Evolutionary conservation across 2,329 filamentous ascomycete genomes (phyloP), one percentile per base, ranked within the genome.

Genomic region (Cladosporium sp.): DNA sequence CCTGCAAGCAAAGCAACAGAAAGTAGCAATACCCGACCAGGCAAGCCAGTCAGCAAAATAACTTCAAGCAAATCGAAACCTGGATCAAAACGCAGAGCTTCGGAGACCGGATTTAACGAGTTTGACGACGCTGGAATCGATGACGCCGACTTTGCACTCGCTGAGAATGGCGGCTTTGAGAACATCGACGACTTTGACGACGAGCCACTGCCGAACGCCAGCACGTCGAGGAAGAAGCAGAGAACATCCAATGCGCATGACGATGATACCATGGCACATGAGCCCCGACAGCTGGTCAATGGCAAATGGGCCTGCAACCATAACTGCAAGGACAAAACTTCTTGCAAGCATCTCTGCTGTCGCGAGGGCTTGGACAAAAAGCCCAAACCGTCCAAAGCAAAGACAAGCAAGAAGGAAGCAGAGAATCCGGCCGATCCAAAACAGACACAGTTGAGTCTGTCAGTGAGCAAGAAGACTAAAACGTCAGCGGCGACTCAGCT

Each of bases 241-340:
- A 16, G 26, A 66, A 21, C 54, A 54, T 39, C 59, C 7, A 8
- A 14, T 13, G 2, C 48, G 7, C 39, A 8, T 16, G n/a, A 58
- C 3, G 23, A 18, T 10, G 48, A 26, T 21, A 23, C 32, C 21
- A 13, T 23, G 2, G 5, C 28, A 14, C 25, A 36, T 10, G 63
- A 58, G 26, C 63, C 63, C 16, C 36, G 34, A 46, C 53, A 82
- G 70, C 83, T 93, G 67, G 76, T 81, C 0, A 93, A 91, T 72
- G 91, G 90, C 0, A 91, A 84, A 72, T 93, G 89, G 87, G 83
- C 84, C 39, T 94, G 91, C 77, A 89, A 89, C 65, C 91, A 94
- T 72, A 76, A 76, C 21, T 93, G 91, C 78, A 87, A 85, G 70
- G 81, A 89, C 69, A 88, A 85, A 70, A 79, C 75, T 46, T 77